Percentiles rank a stretch among this genome's conserved stretches.
Conservation (phyloP, 371 early-diverging fungal species). For the Rhizopus delemar region DNA sequence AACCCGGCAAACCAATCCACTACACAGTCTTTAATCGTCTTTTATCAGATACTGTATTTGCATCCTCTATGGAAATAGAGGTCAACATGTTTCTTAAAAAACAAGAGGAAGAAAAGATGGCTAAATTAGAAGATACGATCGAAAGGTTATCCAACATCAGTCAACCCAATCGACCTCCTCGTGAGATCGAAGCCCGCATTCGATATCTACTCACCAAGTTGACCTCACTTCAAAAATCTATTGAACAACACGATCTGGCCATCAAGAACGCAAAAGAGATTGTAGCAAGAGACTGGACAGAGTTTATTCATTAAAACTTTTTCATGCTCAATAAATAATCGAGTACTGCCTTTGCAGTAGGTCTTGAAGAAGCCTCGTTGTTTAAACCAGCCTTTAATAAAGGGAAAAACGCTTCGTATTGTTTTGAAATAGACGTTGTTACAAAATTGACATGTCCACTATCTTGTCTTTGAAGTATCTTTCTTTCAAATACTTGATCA, state of each 20-base stretch:
- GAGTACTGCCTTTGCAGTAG: slow-evolving; percentile 14
- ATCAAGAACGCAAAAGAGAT: slow-evolving; percentile 50
- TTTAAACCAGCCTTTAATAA: slow-evolving; percentile 17
- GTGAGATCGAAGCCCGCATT: slow-evolving; percentile 58
- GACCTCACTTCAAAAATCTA: slow-evolving; percentile 48
- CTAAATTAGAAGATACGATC: slow-evolving; percentile 75
- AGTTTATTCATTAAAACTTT: slow-evolving; percentile 5
- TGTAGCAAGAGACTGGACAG: slow-evolving; percentile 36
- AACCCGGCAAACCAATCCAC: slow-evolving; percentile 83
- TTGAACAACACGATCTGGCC: slow-evolving; percentile 57
- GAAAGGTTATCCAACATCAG: slow-evolving; percentile 46
- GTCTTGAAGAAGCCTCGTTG: slow-evolving; percentile 6
- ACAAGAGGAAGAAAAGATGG: slow-evolving; percentile 68
- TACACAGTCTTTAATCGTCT: slow-evolving; percentile 76
- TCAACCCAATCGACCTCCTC: slow-evolving; percentile 48
- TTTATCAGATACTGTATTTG: slow-evolving; percentile 65
- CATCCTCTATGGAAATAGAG: slow-evolving; percentile 80
- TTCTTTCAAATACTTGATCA: slow-evolving; percentile 24
- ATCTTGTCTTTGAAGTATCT: slow-evolving; percentile 13
- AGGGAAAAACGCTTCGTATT: slow-evolving; percentile 15
- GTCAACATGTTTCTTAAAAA: slow-evolving; percentile 67
- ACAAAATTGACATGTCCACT: slow-evolving; percentile 21
- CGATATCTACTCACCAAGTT: slow-evolving; percentile 60
- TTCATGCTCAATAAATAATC: slow-evolving; percentile 7
- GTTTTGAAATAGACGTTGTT: slow-evolving; percentile 8